phyloP scores from a whole-genome alignment of 805 yeast genomes.

The Metschnikowia arizonensis region DNA sequence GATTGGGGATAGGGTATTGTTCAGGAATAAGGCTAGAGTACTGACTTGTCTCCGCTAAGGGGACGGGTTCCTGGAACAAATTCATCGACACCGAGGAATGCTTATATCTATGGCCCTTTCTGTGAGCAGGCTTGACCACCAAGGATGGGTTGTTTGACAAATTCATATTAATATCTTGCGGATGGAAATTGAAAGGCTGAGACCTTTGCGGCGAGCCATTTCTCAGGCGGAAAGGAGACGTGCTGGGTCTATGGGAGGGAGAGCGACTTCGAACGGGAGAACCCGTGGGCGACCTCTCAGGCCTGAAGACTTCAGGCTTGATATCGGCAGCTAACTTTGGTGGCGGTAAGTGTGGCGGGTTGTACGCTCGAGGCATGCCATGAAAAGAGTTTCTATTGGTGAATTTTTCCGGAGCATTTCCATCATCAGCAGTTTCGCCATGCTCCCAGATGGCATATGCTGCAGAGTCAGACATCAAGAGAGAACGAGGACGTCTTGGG shows the following conservation, averaged over 20 bases:
- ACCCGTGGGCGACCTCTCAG: conserved; percentile 23
- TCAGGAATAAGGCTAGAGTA: conserved; percentile 61
- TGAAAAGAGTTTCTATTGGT: conserved; percentile 22
- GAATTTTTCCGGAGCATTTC: conserved; percentile 15
- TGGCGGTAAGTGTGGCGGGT: conserved; percentile 22
- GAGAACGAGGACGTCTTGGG: conserved; percentile 32
- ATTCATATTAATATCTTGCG: conserved; percentile 36
- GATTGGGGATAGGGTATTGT: conserved; percentile 68
- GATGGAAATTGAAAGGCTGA: conserved; percentile 66
- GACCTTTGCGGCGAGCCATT: conserved; percentile 16
- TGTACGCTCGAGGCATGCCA: conserved; percentile 13
- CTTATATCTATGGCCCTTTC: conserved; percentile 93
- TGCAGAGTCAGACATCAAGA: conserved; percentile 27
- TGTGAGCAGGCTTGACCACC: conserved; percentile 53
- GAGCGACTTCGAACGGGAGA: conserved; percentile 31
- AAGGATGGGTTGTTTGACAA: conserved; percentile 18
- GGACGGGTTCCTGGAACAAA: conserved; percentile 87
- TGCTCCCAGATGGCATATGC: conserved; percentile 29
- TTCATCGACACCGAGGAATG: conserved; percentile 97
- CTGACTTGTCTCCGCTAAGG: conserved; percentile 35
- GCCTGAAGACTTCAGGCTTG: neutral
- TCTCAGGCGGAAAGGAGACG: conserved; percentile 14
- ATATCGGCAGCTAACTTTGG: conserved; percentile 11
- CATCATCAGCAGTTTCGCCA: conserved; percentile 13
- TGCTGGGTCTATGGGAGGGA: conserved; percentile 19